phyloP scores from a whole-genome alignment of 768 basidiomycete genomes.

The Mycena olivaceomarginata region DNA sequence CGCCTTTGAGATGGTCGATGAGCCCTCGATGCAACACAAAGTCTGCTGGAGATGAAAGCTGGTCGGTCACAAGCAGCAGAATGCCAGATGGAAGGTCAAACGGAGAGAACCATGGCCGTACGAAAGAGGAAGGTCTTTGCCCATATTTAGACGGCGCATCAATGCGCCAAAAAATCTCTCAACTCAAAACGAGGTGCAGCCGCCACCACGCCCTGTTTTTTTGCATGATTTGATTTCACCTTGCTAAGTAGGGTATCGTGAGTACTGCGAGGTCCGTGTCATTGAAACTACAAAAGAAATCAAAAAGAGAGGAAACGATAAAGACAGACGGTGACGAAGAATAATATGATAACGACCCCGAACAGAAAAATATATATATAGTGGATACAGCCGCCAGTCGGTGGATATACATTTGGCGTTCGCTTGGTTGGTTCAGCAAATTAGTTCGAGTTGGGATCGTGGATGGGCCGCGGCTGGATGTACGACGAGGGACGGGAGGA shows the following conservation, averaged over 20 bases:
- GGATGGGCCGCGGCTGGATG: slow-evolving; percentile 65
- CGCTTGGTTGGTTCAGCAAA: slow-evolving; percentile 55
- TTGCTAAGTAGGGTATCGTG: slow-evolving; percentile 71
- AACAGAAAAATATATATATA: slow-evolving; percentile 50
- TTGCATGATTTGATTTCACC: slow-evolving; percentile 40
- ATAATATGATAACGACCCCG: slow-evolving; percentile 42
- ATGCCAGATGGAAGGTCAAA: slow-evolving; percentile 70
- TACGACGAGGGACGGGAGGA: slow-evolving; percentile 73
- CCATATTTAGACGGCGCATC: not conserved
- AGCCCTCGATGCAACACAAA: slow-evolving; percentile 80
- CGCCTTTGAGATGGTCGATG: slow-evolving; percentile 68
- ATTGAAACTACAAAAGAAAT: slow-evolving; percentile 72
- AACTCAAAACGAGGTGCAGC: no score
- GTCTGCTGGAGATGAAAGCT: slow-evolving; percentile 82
- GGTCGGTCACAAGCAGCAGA: slow-evolving; percentile 80
- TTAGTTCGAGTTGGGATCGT: slow-evolving; percentile 61
- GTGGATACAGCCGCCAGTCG: slow-evolving; percentile 58
- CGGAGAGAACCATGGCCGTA: slow-evolving; percentile 68
- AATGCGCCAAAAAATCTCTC: no score
- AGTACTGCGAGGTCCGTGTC: slow-evolving; percentile 80
- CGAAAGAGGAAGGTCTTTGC: slow-evolving; percentile 9
- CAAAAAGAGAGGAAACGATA: slow-evolving; percentile 47
- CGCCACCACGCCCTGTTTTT: no score
- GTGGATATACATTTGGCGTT: slow-evolving; percentile 67
- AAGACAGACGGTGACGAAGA: slow-evolving; percentile 49